Evolutionary conservation across 1,284 basidiomycete genomes (phyloP).

Genomic region (Naganishia sp.): DNA sequence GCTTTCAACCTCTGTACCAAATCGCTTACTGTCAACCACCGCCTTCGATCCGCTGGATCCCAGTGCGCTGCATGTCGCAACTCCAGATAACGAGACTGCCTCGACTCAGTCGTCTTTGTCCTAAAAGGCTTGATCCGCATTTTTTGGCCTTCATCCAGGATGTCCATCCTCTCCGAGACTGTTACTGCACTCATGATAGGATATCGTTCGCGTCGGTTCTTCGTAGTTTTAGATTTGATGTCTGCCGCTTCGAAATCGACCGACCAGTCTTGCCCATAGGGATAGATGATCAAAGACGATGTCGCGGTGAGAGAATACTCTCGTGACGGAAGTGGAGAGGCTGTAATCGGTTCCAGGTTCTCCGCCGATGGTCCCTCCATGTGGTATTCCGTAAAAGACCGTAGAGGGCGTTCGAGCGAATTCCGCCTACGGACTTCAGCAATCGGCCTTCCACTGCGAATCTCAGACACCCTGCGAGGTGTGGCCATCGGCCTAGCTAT

Average conservation of each 20-base stretch:
- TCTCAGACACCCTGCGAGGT: constrained; percentile 11
- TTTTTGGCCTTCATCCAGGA: constrained; percentile 10
- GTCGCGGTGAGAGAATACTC: constrained; percentile 10
- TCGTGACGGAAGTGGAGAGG: constrained; percentile 6
- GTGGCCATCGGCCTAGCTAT: background rate
- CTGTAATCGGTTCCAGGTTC: background rate
- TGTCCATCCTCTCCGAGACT: constrained; percentile 16
- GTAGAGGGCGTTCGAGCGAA: background rate
- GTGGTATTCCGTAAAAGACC: background rate
- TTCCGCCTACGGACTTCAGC: no score
- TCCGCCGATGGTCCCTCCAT: background rate
- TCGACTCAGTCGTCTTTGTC: background rate
- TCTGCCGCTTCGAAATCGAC: background rate
- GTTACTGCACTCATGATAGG: constrained; percentile 17
- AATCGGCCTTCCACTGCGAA: background rate
- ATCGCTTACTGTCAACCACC: background rate
- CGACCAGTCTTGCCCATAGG: constrained; percentile 11
- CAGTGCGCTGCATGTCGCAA: background rate
- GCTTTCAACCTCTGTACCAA: constrained; percentile 6
- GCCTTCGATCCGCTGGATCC: constrained; percentile 3
- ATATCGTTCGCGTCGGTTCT: background rate
- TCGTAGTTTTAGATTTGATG: background rate
- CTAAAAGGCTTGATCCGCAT: constrained; percentile 8
- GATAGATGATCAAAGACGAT: constrained; percentile 11
- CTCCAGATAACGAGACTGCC: constrained; percentile 3